phyloP scores from a whole-genome alignment of 2,329 filamentous ascomycete genomes.

The Diplodia sapinea region DNA sequence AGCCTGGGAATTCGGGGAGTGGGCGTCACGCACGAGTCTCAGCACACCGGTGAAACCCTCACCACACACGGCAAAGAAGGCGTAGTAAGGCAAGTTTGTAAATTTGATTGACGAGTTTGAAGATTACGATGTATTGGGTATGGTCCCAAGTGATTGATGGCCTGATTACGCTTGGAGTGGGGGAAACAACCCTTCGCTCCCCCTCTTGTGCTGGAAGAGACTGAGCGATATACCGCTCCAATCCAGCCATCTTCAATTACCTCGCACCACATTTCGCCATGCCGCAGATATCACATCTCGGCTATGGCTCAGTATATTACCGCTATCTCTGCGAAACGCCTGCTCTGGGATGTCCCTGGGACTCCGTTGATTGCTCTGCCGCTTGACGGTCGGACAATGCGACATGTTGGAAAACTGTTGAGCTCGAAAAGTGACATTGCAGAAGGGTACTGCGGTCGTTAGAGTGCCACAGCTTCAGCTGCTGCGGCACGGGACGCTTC shows the following conservation, averaged over 20 bases:
- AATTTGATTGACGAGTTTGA: background rate
- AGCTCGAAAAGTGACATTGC: conserved; percentile 19
- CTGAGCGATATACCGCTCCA: conserved; percentile 5
- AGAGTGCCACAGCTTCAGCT: background rate
- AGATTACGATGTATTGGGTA: conserved; percentile 1
- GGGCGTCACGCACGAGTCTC: background rate
- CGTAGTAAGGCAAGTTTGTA: background rate
- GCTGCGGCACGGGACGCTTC: background rate
- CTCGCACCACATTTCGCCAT: background rate
- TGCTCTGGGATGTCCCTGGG: conserved; percentile 9
- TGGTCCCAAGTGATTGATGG: background rate
- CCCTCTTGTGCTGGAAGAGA: conserved; percentile 1
- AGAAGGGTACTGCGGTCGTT: background rate
- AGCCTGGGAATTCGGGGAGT: background rate
- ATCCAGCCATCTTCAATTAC: conserved; percentile 18
- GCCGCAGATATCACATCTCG: background rate
- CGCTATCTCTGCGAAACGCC: conserved; percentile 25
- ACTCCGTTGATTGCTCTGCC: conserved; percentile 10
- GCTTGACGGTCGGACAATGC: conserved; percentile 17
- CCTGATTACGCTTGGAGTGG: background rate
- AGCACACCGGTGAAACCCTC: background rate
- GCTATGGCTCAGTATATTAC: background rate
- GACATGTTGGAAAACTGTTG: conserved; percentile 13
- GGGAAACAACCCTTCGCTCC: background rate
- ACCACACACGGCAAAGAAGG: background rate